Conservation (phyloP, 169 alveolate species). For the Babesia bigemina region DNA sequence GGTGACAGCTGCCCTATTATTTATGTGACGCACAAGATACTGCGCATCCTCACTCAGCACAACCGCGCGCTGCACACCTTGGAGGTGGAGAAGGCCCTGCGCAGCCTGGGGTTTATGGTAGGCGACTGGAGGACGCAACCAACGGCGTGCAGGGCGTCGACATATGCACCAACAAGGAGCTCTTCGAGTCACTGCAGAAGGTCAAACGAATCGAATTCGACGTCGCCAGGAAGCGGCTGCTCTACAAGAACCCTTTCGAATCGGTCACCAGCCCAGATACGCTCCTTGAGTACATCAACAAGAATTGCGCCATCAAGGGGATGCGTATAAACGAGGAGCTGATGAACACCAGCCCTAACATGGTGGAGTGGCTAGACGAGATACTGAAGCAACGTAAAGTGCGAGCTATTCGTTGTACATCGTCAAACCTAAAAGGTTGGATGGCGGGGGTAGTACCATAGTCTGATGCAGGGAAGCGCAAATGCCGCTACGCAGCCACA, state of each 20-base stretch:
- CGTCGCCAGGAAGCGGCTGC: slow-evolving; percentile 48
- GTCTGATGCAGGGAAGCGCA: slow-evolving; percentile 49
- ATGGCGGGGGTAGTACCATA: not conserved
- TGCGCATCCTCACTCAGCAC: slow-evolving; percentile 54
- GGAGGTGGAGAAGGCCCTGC: slow-evolving; percentile 67
- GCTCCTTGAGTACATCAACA: slow-evolving; percentile 41
- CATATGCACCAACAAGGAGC: slow-evolving; percentile 67
- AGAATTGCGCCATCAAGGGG: slow-evolving; percentile 34
- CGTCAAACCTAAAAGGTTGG: slow-evolving; percentile 67
- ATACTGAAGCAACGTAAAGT: slow-evolving; percentile 62
- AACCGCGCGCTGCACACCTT: slow-evolving; percentile 64
- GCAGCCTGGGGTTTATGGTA: slow-evolving; percentile 68
- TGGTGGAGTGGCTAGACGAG: slow-evolving; percentile 69
- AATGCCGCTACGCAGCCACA: slow-evolving; percentile 69
- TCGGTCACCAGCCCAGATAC: slow-evolving; percentile 47
- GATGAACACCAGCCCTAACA: slow-evolving; percentile 45
- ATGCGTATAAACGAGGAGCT: slow-evolving; percentile 68
- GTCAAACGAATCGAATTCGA: slow-evolving; percentile 66
- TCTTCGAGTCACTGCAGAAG: slow-evolving; percentile 56
- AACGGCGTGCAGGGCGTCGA: slow-evolving; percentile 58
- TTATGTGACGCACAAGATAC: slow-evolving; percentile 58
- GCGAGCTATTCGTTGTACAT: slow-evolving; percentile 67
- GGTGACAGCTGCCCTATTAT: slow-evolving; percentile 59
- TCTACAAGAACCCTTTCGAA: slow-evolving; percentile 57
- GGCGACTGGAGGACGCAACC: not conserved